Evolutionary conservation across 1,284 basidiomycete species (phyloP).

Genomic region (Entoloma clypeatum): DNA sequence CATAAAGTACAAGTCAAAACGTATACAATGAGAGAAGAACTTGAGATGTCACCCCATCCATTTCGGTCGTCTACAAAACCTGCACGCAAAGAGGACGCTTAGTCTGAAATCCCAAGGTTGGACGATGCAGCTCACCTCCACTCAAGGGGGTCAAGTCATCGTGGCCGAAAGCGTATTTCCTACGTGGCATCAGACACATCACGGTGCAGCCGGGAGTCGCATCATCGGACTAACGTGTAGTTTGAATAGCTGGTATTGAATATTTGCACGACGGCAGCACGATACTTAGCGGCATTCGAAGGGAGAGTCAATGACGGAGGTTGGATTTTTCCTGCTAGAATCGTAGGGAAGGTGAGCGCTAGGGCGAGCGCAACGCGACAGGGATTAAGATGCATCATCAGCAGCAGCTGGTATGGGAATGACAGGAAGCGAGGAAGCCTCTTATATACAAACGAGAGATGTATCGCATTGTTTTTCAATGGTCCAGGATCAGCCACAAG

Average conservation of each 20-base stretch:
- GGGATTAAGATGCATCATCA: conserved; percentile 9
- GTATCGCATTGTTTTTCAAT: no score
- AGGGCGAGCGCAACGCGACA: conserved; percentile 8
- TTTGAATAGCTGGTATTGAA: conserved; percentile 54
- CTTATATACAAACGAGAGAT: no score
- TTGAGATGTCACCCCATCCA: conserved; percentile 48
- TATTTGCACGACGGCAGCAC: conserved; percentile 48
- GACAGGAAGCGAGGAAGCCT: background rate
- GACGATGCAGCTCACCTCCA: conserved; percentile 25
- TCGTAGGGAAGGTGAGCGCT: conserved; percentile 7
- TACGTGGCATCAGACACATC: conserved; percentile 21
- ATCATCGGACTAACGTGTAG: conserved; percentile 43
- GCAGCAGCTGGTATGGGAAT: background rate
- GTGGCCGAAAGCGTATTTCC: conserved; percentile 60
- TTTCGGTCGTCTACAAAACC: conserved; percentile 52
- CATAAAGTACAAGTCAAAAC: background rate
- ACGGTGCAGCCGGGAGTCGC: background rate
- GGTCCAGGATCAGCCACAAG: no score
- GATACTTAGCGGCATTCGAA: conserved; percentile 25
- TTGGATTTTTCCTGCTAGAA: conserved; percentile 16
- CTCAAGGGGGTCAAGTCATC: conserved; percentile 59
- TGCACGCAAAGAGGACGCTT: conserved; percentile 11
- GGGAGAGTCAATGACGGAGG: conserved; percentile 16
- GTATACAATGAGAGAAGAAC: background rate
- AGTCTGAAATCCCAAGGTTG: background rate